Base-by-base conservation (phyloP, 768 basidiomycete species). In the Hortiboletus campestris region DNA sequence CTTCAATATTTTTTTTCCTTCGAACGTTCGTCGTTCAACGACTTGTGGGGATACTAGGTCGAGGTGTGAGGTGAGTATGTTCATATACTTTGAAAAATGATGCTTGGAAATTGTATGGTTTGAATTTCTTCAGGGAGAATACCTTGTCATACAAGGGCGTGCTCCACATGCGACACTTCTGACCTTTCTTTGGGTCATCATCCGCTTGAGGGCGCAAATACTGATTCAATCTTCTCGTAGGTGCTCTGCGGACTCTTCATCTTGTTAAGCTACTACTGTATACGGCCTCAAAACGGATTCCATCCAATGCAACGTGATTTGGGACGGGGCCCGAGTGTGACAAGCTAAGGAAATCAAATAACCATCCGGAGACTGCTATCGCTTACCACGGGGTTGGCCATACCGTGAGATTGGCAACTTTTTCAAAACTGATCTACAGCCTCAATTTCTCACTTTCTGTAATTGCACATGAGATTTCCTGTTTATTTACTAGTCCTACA, bases 121-220 rank as follows among this genome's bases (percentile, higher is more conserved):
- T 86, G 89, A 90, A 91, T 91, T 91, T 91, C 89, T 91, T 91
- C 89, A 91, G 77, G 89, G 89, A 84, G 86, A 74, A 88, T 87
- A 86, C 84, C 83, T 76, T 53, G 66, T 62, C 60, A 50, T 57
- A 55, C 62, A 69, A 65, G 85, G 86, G 82, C 72, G 79, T 75
- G 89, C 89, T 88, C 87, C 89, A 86, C 83, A 80, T 64, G 65
- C 84, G 88, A 88, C 88, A 85, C 28, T 44, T 57, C 69, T 71
- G 69, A 71, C 28, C 25, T 46, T 56, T 32, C 6, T 40, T 34
- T 45, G 8, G 22, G 13, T 11, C 2, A 2, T 29, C 20, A 12
- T 48, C 3, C 10, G 7, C 5, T 12, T 11, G 14, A n/a, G 28
- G n/a, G 46, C 13, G 6, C 3, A 2, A 7, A 12, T 49, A 25